Base-by-base conservation (phyloP, 2,329 filamentous ascomycete species). In the Dothidotthia symphoricarpi region DNA sequence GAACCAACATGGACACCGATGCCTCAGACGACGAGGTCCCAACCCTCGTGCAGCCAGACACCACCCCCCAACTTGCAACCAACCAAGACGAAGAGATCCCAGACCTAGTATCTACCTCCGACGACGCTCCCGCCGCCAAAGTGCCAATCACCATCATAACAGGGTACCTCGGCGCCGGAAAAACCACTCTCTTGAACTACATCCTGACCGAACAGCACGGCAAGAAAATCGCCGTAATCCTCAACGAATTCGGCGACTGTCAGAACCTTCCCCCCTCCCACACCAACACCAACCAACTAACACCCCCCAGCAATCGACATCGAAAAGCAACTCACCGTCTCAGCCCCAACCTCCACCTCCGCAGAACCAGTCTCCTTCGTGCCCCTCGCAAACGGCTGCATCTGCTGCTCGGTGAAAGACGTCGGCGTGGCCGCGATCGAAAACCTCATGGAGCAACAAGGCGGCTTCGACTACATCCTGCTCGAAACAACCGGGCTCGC, bases 341-440 rank as follows among this genome's bases (percentile, higher is more conserved):
- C 85, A 6, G 55, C 60, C 34, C 34, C 45, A 13, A 53, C 64
- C 43, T 53, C 49, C 3, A 66, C 58, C 13, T 49, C 53, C 29
- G 55, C 62, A 22, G 49, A 51, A 5, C 52, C 58, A 8, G 46
- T 57, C 1, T 57, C 59, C 1, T 98, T 94, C 87, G 81, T 98
- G 17, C 90, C 96, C 46, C 82, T 98, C 36, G 89, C 88, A 35
- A 98, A 98, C 55, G 93, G 93, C 47, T 98, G 93, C 65, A 89
- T 98, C 51, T 98, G 93, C 71, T 98, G 93, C 70, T 95, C 89
- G 3, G 90, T 97, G 56, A 98, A 96, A 82, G 93, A 98, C 64
- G 82, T 85, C 1, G 93, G 93, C 10, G 91, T 98, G 25, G 88
- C 88, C 51, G 93, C 93, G 24, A 95, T 98, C 37, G 93, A 98